Evolutionary conservation across 2,329 filamentous ascomycete genomes (phyloP), one percentile per base, ranked within the genome.

Genomic region (Keithomyces neogunnii): DNA sequence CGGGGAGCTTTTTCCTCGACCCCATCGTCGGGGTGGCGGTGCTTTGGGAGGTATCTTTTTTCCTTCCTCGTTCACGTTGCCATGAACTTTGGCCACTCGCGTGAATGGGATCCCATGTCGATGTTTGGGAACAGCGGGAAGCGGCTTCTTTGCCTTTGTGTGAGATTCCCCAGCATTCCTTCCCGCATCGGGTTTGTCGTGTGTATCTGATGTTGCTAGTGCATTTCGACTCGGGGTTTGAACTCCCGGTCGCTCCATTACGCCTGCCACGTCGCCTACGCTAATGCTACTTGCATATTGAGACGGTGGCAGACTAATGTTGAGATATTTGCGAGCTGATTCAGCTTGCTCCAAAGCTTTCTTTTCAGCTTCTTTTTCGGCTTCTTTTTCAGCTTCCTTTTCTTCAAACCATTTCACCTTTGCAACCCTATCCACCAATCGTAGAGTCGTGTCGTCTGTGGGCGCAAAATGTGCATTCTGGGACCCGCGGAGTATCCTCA

Each of bases 181-280:
- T 7, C 60, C 59, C 8, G 58, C 55, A 45, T 57, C 45, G 3
- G n/a, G 36, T 31, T 35, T 47, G 13, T 39, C 48, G 43, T 38
- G 19, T 11, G 58, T 53, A 9, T 59, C 58, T 9, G 57, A 61
- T 40, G 62, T 63, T 28, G 59, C 57, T 13, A 55, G 60, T 45
- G 66, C 63, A 54, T 72, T 81, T 45, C 85, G 77, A 63, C 88
- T 89, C 5, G 88, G 89, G 19, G 89, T 90, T 60, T 90, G 84
- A 28, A 92, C 82, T 1, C 87, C 89, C 0, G 89, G 89, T 65
- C 88, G 90, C 68, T 92, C 89, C 65, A 78, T 88, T 44, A 90
- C 86, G 9, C 82, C 81, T 5, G 89, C 89, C 42, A 95, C 82
- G 59, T 93, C 86, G 35, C 82, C 75, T 45, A 93, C 85, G 62